Conservation (phyloP, 208 protist genomes). For the Leishmania arabica region DNA sequence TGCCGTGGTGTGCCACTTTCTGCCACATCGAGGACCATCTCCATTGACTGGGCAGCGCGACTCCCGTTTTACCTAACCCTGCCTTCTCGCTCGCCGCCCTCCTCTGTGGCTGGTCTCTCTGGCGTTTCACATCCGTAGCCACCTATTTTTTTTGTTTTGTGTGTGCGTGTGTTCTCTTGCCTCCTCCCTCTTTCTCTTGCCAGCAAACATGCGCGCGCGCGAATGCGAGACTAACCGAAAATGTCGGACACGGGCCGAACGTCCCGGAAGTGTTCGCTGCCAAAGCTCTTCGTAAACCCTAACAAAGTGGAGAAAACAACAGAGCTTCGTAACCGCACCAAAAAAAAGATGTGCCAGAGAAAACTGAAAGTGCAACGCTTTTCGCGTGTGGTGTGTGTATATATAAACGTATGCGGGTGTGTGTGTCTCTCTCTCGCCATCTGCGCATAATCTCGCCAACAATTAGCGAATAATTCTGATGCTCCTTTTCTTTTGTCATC, state of each 20-base stretch:
- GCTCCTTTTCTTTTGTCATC: background rate
- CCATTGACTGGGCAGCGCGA: background rate
- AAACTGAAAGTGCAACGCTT: background rate
- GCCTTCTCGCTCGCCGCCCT: background rate
- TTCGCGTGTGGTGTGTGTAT: background rate
- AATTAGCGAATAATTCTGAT: background rate
- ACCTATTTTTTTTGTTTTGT: background rate
- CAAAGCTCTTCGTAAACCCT: background rate
- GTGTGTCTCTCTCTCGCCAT: background rate
- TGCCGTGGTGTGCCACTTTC: background rate
- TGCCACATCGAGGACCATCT: background rate
- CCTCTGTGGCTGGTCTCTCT: background rate
- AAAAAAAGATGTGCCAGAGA: background rate
- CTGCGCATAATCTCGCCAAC: too few relatives aligned
- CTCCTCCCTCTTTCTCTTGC: background rate
- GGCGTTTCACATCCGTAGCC: background rate
- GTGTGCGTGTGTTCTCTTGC: background rate
- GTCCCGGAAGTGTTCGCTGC: background rate
- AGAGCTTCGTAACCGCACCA: background rate
- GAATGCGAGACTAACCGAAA: background rate
- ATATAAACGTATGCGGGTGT: background rate
- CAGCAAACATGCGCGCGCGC: background rate
- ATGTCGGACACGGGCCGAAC: background rate
- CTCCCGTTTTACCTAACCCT: background rate
- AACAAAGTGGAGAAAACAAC: background rate